A percentile compares a stretch with the other conserved stretches of the same genome.
These are phyloP conservation scores for Neurospora hispaniola DNA, from an alignment of 495 filamentous ascomycete species.

Conservation along the genomic window DNA sequence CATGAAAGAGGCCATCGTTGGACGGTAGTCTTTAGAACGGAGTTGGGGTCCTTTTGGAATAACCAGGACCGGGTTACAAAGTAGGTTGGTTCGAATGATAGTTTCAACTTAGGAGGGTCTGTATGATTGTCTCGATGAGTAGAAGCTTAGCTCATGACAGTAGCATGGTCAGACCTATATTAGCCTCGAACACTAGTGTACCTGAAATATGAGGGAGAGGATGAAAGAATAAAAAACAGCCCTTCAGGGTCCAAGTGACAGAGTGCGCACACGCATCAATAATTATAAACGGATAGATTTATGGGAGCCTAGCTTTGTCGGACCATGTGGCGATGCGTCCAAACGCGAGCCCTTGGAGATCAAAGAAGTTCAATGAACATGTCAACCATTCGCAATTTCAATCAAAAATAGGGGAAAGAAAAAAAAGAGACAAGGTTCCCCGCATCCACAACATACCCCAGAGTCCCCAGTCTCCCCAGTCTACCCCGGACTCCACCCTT, in stretches of 20 bases:
- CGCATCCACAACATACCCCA: too few species aligned
- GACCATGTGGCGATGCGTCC: neutral
- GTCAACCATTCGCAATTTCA: too few species aligned
- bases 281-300: neutral
- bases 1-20: neutral
- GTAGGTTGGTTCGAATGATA: neutral
- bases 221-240: too few species aligned
- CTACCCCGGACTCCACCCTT: slow-evolving; percentile 6
- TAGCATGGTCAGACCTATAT: too few species aligned
- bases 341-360: neutral
- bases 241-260: neutral
- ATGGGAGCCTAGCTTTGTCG: neutral
- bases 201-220: too few species aligned
- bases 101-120: neutral
- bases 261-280: neutral
- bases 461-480: neutral
- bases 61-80: neutral
- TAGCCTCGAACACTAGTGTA: neutral
- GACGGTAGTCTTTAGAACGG: neutral
- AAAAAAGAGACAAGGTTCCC: too few species aligned
- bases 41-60: neutral
- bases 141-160: neutral
- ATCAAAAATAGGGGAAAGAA: too few species aligned
- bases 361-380: neutral
- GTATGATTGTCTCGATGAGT: neutral